A percentile compares a stretch with the other conserved stretches of the same genome.
Conservation (phyloP, 305 asterid species). For the Solanum chacoense region DNA sequence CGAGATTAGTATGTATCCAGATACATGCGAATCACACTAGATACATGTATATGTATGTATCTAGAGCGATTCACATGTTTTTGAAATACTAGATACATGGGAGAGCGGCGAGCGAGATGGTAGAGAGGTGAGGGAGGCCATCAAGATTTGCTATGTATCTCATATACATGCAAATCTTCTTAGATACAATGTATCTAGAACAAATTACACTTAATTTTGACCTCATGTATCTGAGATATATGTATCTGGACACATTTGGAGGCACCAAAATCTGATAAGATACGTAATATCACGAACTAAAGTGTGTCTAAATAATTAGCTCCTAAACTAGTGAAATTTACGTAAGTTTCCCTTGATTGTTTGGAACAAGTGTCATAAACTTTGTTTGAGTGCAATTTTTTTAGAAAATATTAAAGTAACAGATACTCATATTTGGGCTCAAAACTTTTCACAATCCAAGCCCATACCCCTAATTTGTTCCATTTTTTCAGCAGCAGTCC, state of each 20-base stretch:
- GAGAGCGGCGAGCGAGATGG: not conserved
- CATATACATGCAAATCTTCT: not conserved
- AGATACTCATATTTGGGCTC: not conserved
- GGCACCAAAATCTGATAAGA: not conserved
- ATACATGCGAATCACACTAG: not conserved
- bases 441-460: not conserved
- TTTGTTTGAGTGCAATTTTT: not conserved
- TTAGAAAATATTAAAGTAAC: not conserved
- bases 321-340: not conserved
- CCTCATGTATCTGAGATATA: not conserved
- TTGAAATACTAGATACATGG: not conserved
- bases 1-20: not conserved
- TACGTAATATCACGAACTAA: not conserved
- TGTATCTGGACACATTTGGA: not conserved
- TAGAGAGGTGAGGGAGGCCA: too few relatives aligned
- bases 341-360: not conserved
- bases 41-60: not conserved
- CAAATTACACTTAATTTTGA: too few relatives aligned
- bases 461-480: not conserved
- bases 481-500: not conserved
- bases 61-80: not conserved
- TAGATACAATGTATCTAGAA: not conserved
- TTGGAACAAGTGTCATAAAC: not conserved
- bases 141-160: not conserved
- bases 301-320: not conserved